Conservation (phyloP, 2,329 filamentous ascomycete species). For the Penicillium glabrum region DNA sequence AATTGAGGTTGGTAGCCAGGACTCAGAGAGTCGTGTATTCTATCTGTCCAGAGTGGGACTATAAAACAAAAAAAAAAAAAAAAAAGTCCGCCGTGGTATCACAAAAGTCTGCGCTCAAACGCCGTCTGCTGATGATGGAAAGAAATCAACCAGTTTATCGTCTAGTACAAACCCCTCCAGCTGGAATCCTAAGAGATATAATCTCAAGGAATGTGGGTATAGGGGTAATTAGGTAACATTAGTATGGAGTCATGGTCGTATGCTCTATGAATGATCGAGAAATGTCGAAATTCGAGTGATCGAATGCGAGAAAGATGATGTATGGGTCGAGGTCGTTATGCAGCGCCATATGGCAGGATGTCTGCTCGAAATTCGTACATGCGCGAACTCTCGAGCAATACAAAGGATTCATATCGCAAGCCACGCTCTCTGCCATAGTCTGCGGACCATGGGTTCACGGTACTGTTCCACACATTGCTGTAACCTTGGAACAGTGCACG, state of each 20-base stretch:
- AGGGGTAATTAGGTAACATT: not conserved
- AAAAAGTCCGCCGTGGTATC: conserved; percentile 12
- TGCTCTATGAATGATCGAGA: conserved; percentile 1
- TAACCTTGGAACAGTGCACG: conserved; percentile 41
- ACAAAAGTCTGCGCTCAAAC: conserved; percentile 6
- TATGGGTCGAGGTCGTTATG: not conserved
- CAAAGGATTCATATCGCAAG: conserved; percentile 33
- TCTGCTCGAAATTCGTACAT: conserved; percentile 27
- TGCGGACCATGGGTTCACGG: conserved; percentile 13
- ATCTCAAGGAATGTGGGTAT: not conserved
- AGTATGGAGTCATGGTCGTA: conserved; percentile 9
- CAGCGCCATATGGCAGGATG: not conserved
- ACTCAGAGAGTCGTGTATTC: not conserved
- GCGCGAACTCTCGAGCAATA: conserved; percentile 26
- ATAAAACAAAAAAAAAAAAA: not conserved
- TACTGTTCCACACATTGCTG: conserved; percentile 25
- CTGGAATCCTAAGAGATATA: not conserved
- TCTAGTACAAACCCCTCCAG: not conserved
- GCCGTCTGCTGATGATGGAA: not conserved
- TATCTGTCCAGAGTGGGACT: not conserved
- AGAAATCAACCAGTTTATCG: not conserved
- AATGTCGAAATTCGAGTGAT: not conserved
- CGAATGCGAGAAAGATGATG: not conserved
- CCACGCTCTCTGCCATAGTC: conserved; percentile 16
- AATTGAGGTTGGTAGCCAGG: not conserved